Evolutionary conservation across 345 rosid species (phyloP).

Genomic region (Gossypium raimondii): DNA sequence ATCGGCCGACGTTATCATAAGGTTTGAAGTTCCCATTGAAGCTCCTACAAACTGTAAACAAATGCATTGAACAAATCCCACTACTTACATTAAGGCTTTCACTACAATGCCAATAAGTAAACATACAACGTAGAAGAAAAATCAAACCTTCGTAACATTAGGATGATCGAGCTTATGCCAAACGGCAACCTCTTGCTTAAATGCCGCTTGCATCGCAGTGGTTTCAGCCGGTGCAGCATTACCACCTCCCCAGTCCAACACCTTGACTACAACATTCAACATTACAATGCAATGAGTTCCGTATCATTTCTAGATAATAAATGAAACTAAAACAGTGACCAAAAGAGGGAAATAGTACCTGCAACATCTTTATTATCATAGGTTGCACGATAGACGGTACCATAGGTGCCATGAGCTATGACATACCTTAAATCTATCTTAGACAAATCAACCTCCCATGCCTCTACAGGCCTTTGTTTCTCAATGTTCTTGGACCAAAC

Average conservation of each 20-base stretch:
- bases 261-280: conserved; percentile 9
- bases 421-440: conserved; percentile 58
- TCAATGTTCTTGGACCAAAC: conserved; percentile 72
- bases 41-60: conserved; percentile 80
- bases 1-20: conserved; percentile 57
- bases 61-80: not conserved
- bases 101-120: not conserved
- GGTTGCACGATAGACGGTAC: conserved; percentile 64
- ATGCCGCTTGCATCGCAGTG: conserved; percentile 68
- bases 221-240: conserved; percentile 56
- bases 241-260: conserved; percentile 18
- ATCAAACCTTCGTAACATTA: conserved; percentile 75
- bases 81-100: not conserved
- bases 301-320: too few relatives aligned
- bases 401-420: conserved; percentile 81
- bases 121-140: conserved; percentile 7
- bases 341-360: conserved; percentile 37
- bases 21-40: conserved; percentile 86
- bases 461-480: conserved; percentile 52
- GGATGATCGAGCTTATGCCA: conserved; percentile 95
- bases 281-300: not conserved
- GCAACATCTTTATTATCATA: conserved; percentile 86
- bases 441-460: conserved; percentile 89
- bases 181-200: conserved; percentile 87
- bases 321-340: too few relatives aligned